phyloP scores from a whole-genome alignment of 768 basidiomycete species.

The Imleria badia region DNA sequence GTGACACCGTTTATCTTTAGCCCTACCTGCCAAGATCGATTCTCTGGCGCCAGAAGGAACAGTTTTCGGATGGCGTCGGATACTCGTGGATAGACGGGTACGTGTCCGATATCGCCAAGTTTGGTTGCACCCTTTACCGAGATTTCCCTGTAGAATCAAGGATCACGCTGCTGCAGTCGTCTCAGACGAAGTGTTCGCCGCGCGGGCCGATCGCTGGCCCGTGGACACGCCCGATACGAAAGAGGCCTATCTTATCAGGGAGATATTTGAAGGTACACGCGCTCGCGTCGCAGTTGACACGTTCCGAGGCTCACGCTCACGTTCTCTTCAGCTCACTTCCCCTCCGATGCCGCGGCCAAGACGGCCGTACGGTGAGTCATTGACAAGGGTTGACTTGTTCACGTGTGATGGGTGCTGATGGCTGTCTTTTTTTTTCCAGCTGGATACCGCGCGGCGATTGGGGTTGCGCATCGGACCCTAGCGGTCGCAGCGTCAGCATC shows the following conservation, averaged over 20 bases:
- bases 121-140: neutral
- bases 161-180: constrained; percentile 73
- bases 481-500: constrained; percentile 92
- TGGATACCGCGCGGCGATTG: constrained; percentile 97
- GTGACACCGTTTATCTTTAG: constrained; percentile 34
- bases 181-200: constrained; percentile 78
- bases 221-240: constrained; percentile 90
- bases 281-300: neutral
- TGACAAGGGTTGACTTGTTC: constrained; percentile 2
- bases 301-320: constrained; percentile 1
- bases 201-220: constrained; percentile 72
- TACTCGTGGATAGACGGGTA: constrained; percentile 99
- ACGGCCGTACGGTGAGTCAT: constrained; percentile 83
- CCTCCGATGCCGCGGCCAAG: constrained; percentile 76
- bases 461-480: constrained; percentile 94
- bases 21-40: constrained; percentile 93
- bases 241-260: constrained; percentile 91
- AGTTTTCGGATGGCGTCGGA: constrained; percentile 98
- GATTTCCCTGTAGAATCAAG: constrained; percentile 65
- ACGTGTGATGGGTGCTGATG: constrained; percentile 14
- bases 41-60: constrained; percentile 98
- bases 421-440: constrained; percentile 35
- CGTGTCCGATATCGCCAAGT: constrained; percentile 14
- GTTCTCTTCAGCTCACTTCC: constrained; percentile 64
- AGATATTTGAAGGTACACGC: constrained; percentile 77